Evolutionary conservation across 768 basidiomycete species (phyloP), one percentile per base, ranked within the genome.

Genomic region (Lepiota venenata): DNA sequence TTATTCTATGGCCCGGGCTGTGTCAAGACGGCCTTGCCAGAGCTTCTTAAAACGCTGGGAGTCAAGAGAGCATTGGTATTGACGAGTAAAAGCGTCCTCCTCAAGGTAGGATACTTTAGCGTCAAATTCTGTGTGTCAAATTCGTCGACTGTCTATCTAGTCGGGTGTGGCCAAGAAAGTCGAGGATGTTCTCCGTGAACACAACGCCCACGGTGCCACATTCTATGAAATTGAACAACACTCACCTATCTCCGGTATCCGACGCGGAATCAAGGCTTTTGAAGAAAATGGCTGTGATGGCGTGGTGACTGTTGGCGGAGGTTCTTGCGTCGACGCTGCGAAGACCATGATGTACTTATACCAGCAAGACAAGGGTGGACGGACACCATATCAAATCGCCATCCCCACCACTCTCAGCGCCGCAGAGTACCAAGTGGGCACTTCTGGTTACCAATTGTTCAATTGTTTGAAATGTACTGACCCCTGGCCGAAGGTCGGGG

Each of bases 361-460:
- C 29, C 82, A 87, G 59, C 68, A 84, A 56, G 80, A 84, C 56
- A 67, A 60, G 2, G 82, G 80, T 1, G 81, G 78, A 0, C 68
- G 69, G 4, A 82, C 76, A 46, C 67, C 81, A 46, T 75, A 69
- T 16, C 88, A 91, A 60, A 88, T 93, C 47, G 86, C 90, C 14
- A 84, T 92, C 54, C 91, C 91, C 0, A 93, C 90, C 6, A 91
- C 89, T 4, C 71, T 92, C 35, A 89, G 87, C 60, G 88, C 88
- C 1, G 87, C 88, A 8, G 89, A 89, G 63, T 88, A 87, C 64
- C 78, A 77, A 35, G 87, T 85, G 56, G 50, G 77, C 62, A 11
- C 11, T 8, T 47, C 25, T 16, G 10, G 44, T n/a, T 38, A 42
- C 16, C 18, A 18, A 10, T n/a, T 7, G 21, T 15, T 27, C 20